These are phyloP conservation scores for Thinopyrum obtusiflorum DNA, from an alignment of 202 grass and related monocot species.

Conservation along the genomic window DNA sequence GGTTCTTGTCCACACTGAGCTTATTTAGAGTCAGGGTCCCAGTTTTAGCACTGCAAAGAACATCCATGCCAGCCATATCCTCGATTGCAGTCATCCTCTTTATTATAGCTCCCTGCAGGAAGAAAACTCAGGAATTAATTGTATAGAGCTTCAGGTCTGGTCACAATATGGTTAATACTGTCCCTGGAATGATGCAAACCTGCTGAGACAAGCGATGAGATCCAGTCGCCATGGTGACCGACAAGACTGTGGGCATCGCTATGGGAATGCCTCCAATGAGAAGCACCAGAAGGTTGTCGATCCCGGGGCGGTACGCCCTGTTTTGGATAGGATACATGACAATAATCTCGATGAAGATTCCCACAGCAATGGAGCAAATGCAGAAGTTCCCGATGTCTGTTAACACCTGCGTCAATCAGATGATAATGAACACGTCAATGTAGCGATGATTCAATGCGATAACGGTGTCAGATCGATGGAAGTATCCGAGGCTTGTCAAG, in stretches of 20 bases:
- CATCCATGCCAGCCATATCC: conserved; percentile 87
- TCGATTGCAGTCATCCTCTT: conserved; percentile 88
- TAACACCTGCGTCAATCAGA: conserved; percentile 36
- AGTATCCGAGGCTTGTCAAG: not conserved
- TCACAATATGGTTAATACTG: not conserved
- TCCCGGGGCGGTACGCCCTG: conserved; percentile 58
- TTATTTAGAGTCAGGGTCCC: conserved; percentile 80
- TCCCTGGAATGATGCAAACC: conserved; percentile 28
- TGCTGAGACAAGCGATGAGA: conserved; percentile 69
- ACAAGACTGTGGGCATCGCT: conserved; percentile 80
- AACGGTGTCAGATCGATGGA: not conserved
- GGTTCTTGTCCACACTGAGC: conserved; percentile 68
- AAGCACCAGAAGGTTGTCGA: conserved; percentile 75
- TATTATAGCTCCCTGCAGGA: conserved; percentile 61
- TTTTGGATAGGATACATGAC: conserved; percentile 69
- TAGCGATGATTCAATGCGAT: not conserved
- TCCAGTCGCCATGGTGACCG: conserved; percentile 76
- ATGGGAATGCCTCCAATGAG: conserved; percentile 85
- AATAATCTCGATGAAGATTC: conserved; percentile 60
- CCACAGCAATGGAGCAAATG: conserved; percentile 66
- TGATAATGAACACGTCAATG: not conserved
- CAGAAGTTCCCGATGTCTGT: conserved; percentile 75
- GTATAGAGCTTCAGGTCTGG: not conserved
- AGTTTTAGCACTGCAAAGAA: conserved; percentile 81
- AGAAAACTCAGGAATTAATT: not conserved